These are phyloP conservation scores for Coemansia sp. DNA, from an alignment of 192 early-diverging fungal species.

Conservation along the genomic window DNA sequence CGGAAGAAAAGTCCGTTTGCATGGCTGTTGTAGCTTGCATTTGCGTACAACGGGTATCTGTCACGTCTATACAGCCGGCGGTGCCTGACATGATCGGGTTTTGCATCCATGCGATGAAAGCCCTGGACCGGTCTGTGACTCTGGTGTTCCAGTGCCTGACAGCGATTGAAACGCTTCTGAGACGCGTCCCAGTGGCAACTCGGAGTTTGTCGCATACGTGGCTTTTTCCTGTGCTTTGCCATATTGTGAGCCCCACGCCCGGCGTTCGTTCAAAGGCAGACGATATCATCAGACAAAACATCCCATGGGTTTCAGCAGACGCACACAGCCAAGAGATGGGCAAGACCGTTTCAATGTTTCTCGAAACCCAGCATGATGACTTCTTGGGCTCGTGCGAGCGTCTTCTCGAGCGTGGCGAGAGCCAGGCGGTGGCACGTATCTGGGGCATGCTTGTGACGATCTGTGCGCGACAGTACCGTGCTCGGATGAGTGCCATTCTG, in stretches of 20 bases:
- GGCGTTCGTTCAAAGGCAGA: slow-evolving; percentile 49
- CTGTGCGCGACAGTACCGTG: slow-evolving; percentile 32
- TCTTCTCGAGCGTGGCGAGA: slow-evolving; percentile 25
- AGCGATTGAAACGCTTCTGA: slow-evolving; percentile 35
- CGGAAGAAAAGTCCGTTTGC: slow-evolving; percentile 27
- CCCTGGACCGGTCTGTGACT: slow-evolving; percentile 26
- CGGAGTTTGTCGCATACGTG: slow-evolving; percentile 32
- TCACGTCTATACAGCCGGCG: slow-evolving; percentile 9
- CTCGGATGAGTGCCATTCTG: slow-evolving; percentile 27
- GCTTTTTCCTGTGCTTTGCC: slow-evolving; percentile 43
- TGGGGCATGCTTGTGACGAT: slow-evolving; percentile 49
- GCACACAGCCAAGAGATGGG: slow-evolving; percentile 35
- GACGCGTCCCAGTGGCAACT: slow-evolving; percentile 24
- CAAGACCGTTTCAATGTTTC: slow-evolving; percentile 11
- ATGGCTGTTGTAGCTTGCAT: slow-evolving; percentile 35
- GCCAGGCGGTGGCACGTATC: slow-evolving; percentile 27
- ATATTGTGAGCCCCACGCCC: slow-evolving; percentile 29
- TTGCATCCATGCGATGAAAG: slow-evolving; percentile 12
- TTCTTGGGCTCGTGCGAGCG: slow-evolving; percentile 15
- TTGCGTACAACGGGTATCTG: slow-evolving; percentile 24
- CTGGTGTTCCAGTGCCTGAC: slow-evolving; percentile 39
- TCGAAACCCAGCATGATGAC: slow-evolving; percentile 15
- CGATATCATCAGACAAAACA: slow-evolving; percentile 40
- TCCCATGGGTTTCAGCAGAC: slow-evolving; percentile 51
- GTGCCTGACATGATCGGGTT: slow-evolving; percentile 15